Base-by-base conservation (phyloP, 2,329 filamentous ascomycete species). In the Aureobasidium melanogenum region DNA sequence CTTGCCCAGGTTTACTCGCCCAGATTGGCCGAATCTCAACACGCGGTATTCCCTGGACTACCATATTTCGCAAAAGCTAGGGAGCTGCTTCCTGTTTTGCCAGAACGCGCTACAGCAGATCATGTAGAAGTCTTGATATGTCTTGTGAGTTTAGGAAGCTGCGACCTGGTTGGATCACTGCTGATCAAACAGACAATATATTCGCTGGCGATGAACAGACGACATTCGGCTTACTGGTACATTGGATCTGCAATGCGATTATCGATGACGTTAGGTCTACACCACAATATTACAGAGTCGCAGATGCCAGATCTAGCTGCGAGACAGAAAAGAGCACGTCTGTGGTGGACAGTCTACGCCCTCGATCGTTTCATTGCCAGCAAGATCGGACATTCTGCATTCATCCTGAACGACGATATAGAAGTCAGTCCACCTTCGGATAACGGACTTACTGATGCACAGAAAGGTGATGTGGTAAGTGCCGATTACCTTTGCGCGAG, bases 1-100 rank as follows among this genome's bases (percentile, higher is more conserved):
- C 70, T 80, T 9, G 78, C 78, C 0, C 76, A 79, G 62, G 73
- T 77, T 36, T 79, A 78, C 24, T 78, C 77, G 0, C 74, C 73
- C 0, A 69, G 76, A 17, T 71, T 73, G 3, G 72, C 65, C 62
- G 73, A 2, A 63, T 70, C 0, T 70, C 71, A 10, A 65, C 67
- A 12, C 66, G n/a, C 44, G 30, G 41, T 70, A 0, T 79, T 79
- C 55, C 78, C 78, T 0, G 78, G 78, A 0, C 66, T 79, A 57
- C 63, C 65, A 0, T 80, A 79, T 46, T 80, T 77, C 65, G 72
- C 73, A 0, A 68, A 72, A 2, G 76, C 77, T 0, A 75, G 72
- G 3, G 68, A 70, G 12, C 67, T 77, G 7, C 67, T 79, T 0
- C 69, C 72, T 0, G 72, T 77, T 12, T 66, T 76, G 0, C 71